Percentiles rank a stretch among this genome's conserved stretches.
Evolutionary conservation across 208 protist species (phyloP).

Genomic region (Porcisia hertigi): DNA sequence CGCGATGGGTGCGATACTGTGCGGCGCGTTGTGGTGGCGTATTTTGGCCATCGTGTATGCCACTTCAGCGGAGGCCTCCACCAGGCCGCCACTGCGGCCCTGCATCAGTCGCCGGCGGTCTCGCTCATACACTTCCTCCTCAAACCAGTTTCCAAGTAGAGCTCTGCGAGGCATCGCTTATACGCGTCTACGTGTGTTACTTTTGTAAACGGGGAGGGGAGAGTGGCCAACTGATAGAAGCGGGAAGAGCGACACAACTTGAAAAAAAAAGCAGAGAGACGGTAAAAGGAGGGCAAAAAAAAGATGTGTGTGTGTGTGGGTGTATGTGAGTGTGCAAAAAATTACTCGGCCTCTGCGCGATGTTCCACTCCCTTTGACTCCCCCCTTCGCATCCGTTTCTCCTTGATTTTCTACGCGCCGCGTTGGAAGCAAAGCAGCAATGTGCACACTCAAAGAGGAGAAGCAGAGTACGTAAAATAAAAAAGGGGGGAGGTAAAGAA

Average conservation of each 20-base stretch:
- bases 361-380: neutral
- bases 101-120: constrained; percentile 80
- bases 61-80: constrained; percentile 63
- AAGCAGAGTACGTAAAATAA: neutral
- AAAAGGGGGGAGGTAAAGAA: neutral
- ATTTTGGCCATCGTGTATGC: constrained; percentile 73
- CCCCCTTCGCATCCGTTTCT: neutral
- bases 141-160: constrained; percentile 85
- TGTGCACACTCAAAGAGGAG: neutral
- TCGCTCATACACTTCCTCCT: constrained; percentile 79
- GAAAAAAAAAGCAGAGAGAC: neutral
- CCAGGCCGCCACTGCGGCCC: constrained; percentile 51
- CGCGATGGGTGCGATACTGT: constrained; percentile 42
- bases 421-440: neutral
- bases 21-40: constrained; percentile 79
- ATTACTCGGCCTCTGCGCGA: too few relatives aligned
- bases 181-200: constrained; percentile 7
- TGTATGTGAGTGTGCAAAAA: neutral
- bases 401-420: neutral
- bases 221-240: neutral
- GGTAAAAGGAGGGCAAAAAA: neutral
- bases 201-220: neutral
- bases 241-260: neutral
- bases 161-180: constrained; percentile 60
- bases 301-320: neutral